Base-by-base conservation (phyloP, 2,329 filamentous ascomycete genomes). In the Achaetomium macrosporum region DNA sequence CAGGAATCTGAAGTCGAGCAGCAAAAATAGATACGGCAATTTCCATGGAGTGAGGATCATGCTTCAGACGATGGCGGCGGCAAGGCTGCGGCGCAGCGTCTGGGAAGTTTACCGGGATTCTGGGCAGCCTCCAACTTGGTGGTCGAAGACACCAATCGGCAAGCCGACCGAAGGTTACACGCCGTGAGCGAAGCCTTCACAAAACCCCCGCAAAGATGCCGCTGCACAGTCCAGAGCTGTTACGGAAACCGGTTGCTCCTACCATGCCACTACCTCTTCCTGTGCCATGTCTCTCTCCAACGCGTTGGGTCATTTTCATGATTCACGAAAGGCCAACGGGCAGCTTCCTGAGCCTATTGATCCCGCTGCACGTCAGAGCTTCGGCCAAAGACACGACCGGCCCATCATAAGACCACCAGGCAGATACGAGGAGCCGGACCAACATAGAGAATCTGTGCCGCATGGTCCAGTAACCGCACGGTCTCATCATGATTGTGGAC, bases 11-110 rank as follows among this genome's bases (percentile, higher is more conserved):
- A 40, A 25, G n/a, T 31, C 6, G 25, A 7, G 25, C 33, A 39
- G 43, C 54, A 56, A 56, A 53, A 52, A 53, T 56, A 56, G 47
- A 42, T n/a, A 50, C 50, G 36, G 41, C 20, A 30, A 41, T 36
- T 17, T 33, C 33, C 25, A 4, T 25, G 25, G 25, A 25, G 25
- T 25, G 25, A 25, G 37, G 36, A 17, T 17, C 36, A 3, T 30
- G 16, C 30, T 45, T 51, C 43, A 35, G 54, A 56, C 33, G 50
- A 48, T 31, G 37, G 39, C n/a, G 39, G 54, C 48, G 48, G 44
- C 25, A 25, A 25, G 39, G 31, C 43, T n/a, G 54, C 50, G 43
- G 35, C 41, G 39, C 16, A 25, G 25, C 7, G 25, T 7, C 25
- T 25, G 25, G 13, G 45, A n/a, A 12, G 33, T 31, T 43, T 44